Conservation (phyloP, 208 protist genomes). For the Leishmania major region DNA sequence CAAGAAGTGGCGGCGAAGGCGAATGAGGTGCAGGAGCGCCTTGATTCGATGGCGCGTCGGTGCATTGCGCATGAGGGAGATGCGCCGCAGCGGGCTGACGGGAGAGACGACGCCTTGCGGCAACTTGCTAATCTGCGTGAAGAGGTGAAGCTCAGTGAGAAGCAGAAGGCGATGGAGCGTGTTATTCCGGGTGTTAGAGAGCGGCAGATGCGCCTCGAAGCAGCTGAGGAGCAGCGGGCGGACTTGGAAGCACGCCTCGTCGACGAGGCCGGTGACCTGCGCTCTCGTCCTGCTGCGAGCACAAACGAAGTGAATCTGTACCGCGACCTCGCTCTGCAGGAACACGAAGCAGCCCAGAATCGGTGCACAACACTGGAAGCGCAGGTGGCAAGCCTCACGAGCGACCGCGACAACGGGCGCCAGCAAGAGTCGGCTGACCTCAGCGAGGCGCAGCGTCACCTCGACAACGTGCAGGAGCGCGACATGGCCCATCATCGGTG, state of each 20-base stretch:
- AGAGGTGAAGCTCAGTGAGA: no score
- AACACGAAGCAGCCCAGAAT: not conserved
- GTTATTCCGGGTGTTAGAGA: not conserved
- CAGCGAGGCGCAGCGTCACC: no score
- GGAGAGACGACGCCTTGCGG: not conserved
- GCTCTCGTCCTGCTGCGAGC: not conserved
- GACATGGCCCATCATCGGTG: not conserved
- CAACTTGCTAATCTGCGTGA: not conserved
- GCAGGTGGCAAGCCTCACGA: not conserved
- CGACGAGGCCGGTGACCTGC: no score
- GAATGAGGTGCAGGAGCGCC: not conserved
- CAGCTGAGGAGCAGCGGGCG: not conserved
- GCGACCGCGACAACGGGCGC: not conserved
- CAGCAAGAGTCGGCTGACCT: no score
- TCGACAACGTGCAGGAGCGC: constrained; percentile 5
- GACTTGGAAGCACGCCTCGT: not conserved
- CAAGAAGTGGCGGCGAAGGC: no score
- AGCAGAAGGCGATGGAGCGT: not conserved
- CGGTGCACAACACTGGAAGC: not conserved
- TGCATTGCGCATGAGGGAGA: not conserved
- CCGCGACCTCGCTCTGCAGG: not conserved
- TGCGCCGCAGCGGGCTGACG: not conserved
- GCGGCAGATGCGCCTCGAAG: not conserved
- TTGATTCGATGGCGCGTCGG: not conserved
- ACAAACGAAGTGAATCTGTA: not conserved